Evolutionary conservation across 495 filamentous ascomycete genomes (phyloP).

Genomic region (Monascus purpureus): DNA sequence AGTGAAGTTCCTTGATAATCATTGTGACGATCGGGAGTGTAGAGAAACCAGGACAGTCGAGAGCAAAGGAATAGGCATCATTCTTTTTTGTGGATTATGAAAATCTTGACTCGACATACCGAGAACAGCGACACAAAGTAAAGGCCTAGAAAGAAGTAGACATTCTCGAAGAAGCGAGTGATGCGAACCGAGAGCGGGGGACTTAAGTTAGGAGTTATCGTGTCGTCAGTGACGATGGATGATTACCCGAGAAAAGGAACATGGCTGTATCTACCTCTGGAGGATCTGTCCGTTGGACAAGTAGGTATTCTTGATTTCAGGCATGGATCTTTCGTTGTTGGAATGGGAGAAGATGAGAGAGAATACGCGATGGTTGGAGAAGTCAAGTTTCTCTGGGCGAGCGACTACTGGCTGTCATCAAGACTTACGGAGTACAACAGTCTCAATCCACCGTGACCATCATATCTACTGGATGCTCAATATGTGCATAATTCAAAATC

Average conservation of each 20-base stretch:
- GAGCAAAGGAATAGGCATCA: background rate
- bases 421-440: no score
- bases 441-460: no score
- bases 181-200: slow-evolving; percentile 31
- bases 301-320: slow-evolving; percentile 18
- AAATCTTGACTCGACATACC: no score
- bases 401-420: no score
- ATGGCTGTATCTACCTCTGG: slow-evolving; percentile 10
- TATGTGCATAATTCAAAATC: no score
- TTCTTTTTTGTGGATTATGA: no score
- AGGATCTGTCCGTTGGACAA: slow-evolving; percentile 26
- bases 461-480: no score
- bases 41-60: background rate
- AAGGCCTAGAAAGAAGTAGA: slow-evolving; percentile 31
- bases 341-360: background rate
- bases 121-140: slow-evolving; percentile 31
- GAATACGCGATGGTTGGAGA: background rate
- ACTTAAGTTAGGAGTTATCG: slow-evolving; percentile 15
- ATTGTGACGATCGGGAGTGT: background rate
- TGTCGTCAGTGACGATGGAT: slow-evolving; percentile 13
- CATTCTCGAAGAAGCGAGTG: slow-evolving; percentile 26
- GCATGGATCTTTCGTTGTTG: slow-evolving; percentile 9
- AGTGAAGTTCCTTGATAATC: slow-evolving; percentile 1
- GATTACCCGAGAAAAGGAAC: slow-evolving; percentile 4
- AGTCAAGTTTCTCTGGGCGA: background rate